A percentile compares a stretch with the other conserved stretches of the same genome.
Evolutionary conservation across 2,329 filamentous ascomycete species (phyloP).

Genomic region (Cordyceps sp.): DNA sequence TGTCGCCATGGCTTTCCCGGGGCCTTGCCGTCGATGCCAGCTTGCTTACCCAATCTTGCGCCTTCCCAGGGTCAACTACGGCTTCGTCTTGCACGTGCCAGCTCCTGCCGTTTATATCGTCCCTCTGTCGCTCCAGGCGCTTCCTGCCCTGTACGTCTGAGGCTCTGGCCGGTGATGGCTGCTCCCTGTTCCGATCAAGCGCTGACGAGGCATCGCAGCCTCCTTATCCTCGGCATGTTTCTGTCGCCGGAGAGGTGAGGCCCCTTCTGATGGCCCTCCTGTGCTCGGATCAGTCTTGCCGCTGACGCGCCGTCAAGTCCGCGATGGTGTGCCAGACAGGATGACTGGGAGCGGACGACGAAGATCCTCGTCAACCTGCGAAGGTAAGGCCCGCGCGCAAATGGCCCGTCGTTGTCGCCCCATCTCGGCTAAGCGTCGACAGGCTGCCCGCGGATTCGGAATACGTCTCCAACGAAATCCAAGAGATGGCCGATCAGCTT

Average conservation of each 20-base stretch:
- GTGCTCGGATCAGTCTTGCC: too few species aligned
- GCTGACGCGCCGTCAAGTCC: too few species aligned
- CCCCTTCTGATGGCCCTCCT: too few species aligned
- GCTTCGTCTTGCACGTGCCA: slow-evolving; percentile 26
- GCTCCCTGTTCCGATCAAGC: too few species aligned
- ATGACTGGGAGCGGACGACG: slow-evolving; percentile 49
- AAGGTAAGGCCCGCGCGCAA: slow-evolving; percentile 8
- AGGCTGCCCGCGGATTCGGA: slow-evolving; percentile 34
- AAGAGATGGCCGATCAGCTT: slow-evolving; percentile 44
- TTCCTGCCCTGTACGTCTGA: slow-evolving; percentile 48
- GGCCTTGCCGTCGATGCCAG: not conserved
- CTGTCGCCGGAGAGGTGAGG: slow-evolving; percentile 32
- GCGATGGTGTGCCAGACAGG: slow-evolving; percentile 49
- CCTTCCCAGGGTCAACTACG: slow-evolving; percentile 40
- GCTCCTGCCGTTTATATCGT: slow-evolving; percentile 38
- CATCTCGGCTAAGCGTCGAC: not conserved
- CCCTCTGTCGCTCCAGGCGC: slow-evolving; percentile 45
- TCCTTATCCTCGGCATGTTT: slow-evolving; percentile 43
- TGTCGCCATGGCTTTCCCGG: not conserved
- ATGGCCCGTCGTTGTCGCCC: too few species aligned
- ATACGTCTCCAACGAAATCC: slow-evolving; percentile 41
- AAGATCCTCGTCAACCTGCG: slow-evolving; percentile 34
- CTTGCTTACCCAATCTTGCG: slow-evolving; percentile 7
- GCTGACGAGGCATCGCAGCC: slow-evolving; percentile 9
- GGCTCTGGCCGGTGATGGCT: too few species aligned